Base-by-base conservation (phyloP, 495 filamentous ascomycete species). In the Penicillium maclennaniae region DNA sequence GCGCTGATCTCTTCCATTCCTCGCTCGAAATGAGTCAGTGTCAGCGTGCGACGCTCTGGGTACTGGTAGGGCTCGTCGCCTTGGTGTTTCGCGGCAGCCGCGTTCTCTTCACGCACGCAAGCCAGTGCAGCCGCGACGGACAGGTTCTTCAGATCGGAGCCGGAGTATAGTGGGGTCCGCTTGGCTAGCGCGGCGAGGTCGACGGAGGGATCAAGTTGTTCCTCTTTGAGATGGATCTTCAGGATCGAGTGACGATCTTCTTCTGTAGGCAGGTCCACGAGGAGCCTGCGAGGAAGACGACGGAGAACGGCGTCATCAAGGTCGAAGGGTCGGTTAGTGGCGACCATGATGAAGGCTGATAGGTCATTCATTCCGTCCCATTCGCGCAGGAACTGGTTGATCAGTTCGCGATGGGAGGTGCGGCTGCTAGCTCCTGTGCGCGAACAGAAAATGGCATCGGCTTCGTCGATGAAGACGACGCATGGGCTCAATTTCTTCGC, bases 361-460 rank as follows among this genome's bases (percentile, higher is more conserved):
- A 84, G 77, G 55, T 89, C 85, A 38, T 83, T 87, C 80, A 98
- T 86, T 15, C 95, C 93, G 59, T 97, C 93, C 93, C 93, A 98
- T 68, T 97, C 93, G n/a, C 89, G 83, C 34, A 98, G 73, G 67
- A 97, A 98, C 67, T 97, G 92, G 56, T 97, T 98, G 72, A 98
- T 95, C 42, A 93, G 85, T 71, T 97, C 93, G 41, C 93, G 83
- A 63, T 93, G 88, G 8, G 76, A 83, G 12, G 79, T 81, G 51
- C 83, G 81, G 21, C 76, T 75, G 47, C 76, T 74, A 16, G 69
- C 66, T 41, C 75, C 75, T 39, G 84, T 79, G 21, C 93, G 83
- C 2, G 86, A 82, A 15, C 87, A 85, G 53, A 98, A 87, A 39
- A 98, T 84, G 6, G 92, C 87, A 66, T 98, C 93, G 7, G 91